These are phyloP conservation scores for Boletus pseudo-olivaceus DNA, from an alignment of 768 basidiomycete species.

Conservation along the genomic window DNA sequence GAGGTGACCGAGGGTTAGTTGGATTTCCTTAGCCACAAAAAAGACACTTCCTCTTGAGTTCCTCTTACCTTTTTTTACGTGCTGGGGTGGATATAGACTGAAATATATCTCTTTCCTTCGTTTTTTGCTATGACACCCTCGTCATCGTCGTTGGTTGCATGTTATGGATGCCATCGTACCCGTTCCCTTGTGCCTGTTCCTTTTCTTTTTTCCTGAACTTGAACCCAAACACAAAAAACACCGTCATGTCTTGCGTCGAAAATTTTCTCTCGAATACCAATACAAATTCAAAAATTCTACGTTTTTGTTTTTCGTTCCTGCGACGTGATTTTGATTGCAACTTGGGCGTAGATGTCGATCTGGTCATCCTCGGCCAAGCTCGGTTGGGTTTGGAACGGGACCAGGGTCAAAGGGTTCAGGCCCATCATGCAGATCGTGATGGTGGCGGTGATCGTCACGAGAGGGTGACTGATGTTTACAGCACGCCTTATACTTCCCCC, in stretches of 20 bases:
- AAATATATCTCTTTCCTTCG: conserved; percentile 59
- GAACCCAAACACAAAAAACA: conserved; percentile 6
- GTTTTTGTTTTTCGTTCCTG: conserved; percentile 2
- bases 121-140: conserved; percentile 37
- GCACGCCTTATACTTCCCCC: conserved; percentile 24
- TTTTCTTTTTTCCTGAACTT: not conserved
- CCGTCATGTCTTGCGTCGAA: conserved; percentile 4
- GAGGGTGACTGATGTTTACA: conserved; percentile 17
- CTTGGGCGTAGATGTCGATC: conserved; percentile 4
- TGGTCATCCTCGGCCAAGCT: not conserved
- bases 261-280: conserved; percentile 4
- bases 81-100: conserved; percentile 64
- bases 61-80: conserved; percentile 44
- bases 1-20: conserved; percentile 90
- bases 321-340: conserved; percentile 10
- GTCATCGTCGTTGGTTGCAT: conserved; percentile 10
- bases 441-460: conserved; percentile 5
- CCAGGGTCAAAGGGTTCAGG: not conserved
- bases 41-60: conserved; percentile 48
- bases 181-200: conserved; percentile 1
- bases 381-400: not conserved
- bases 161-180: conserved; percentile 10
- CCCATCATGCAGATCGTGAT: not conserved
- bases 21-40: conserved; percentile 30
- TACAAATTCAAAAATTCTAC: conserved; percentile 13